Conservation (phyloP, 2,329 filamentous ascomycete genomes). For the Verticillium nonalfalfae region DNA sequence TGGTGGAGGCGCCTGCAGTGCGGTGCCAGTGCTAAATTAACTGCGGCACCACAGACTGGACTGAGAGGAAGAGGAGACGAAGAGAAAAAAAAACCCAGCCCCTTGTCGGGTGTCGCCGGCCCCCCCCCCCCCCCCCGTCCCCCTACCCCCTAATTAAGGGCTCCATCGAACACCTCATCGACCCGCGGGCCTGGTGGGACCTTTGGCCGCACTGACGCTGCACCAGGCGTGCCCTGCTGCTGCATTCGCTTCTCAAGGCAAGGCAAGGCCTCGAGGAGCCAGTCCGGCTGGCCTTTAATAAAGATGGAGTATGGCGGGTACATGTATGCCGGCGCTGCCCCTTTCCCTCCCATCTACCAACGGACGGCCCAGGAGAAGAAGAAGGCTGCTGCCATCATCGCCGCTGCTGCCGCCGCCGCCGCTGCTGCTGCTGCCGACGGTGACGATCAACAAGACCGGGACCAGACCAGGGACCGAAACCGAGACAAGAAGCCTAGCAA, state of each 20-base stretch:
- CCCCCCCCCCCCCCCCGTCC: not conserved
- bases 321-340: conserved; percentile 12
- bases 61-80: too few species aligned
- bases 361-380: not conserved
- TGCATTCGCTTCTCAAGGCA: not conserved
- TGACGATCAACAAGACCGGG: not conserved
- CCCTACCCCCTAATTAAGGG: not conserved
- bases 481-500: not conserved
- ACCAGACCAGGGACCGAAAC: too few species aligned
- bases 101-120: not conserved
- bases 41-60: not conserved
- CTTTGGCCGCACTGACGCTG: not conserved
- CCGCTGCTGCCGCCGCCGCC: not conserved
- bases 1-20: not conserved
- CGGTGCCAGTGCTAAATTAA: not conserved
- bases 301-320: conserved; percentile 7
- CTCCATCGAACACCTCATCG: not conserved
- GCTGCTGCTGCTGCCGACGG: not conserved
- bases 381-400: not conserved
- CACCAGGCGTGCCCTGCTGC: too few species aligned
- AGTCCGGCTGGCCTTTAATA: not conserved
- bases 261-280: not conserved
- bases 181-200: not conserved
- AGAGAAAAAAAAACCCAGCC: not conserved
- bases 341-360: conserved; percentile 9